Percentiles rank a stretch among this genome's conserved stretches.
Conservation (phyloP, 768 basidiomycete genomes). For the Xerocomellus amylosporus region DNA sequence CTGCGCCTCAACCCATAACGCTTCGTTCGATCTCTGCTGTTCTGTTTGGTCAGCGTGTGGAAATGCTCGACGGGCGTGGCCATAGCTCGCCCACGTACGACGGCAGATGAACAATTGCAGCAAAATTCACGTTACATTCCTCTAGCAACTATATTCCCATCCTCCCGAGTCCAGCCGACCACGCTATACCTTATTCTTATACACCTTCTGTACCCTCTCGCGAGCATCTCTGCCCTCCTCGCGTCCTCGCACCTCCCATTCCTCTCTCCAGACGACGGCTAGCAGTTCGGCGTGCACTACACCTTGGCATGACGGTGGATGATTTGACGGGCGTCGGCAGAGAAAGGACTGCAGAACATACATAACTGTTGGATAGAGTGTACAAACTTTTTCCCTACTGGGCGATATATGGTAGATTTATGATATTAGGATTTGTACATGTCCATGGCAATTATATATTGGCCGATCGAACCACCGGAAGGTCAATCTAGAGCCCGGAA, state of each 20-base stretch:
- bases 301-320: neutral
- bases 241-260: neutral
- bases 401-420: neutral
- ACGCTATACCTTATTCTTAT: neutral
- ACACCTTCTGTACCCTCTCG: neutral
- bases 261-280: neutral
- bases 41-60: neutral
- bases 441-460: neutral
- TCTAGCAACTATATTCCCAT: neutral
- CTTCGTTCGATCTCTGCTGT: neutral
- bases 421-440: neutral
- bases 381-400: neutral
- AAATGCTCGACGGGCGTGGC: neutral
- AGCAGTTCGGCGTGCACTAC: neutral
- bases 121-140: neutral
- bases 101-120: neutral
- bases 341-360: neutral
- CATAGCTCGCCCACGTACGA: neutral
- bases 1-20: conserved; percentile 48
- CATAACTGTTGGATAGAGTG: no score
- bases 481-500: no score
- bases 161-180: neutral
- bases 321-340: neutral
- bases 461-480: no score
- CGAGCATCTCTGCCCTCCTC: neutral